Percentiles rank a stretch among this genome's conserved stretches.
These are phyloP conservation scores for Scutellaria barbata DNA, from an alignment of 257 asterid species.

Conservation along the genomic window DNA sequence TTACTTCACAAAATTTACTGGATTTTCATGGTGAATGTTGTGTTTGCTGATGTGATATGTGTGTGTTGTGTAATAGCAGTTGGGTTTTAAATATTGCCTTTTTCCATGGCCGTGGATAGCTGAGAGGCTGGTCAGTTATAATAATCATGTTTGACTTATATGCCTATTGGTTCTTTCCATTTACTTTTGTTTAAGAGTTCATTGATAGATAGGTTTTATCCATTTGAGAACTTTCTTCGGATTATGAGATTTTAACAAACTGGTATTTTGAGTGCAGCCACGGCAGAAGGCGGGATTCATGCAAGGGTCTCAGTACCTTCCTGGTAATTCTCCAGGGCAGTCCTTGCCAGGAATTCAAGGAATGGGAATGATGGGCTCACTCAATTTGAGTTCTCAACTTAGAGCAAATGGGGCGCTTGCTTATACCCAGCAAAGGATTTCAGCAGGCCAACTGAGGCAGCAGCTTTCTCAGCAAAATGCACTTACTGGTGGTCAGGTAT, in stretches of 20 bases:
- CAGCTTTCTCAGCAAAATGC: constrained; percentile 77
- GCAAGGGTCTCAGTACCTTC: constrained; percentile 83
- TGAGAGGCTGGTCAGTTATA: constrained; percentile 25
- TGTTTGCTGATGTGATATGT: neutral
- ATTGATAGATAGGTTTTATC: constrained; percentile 12
- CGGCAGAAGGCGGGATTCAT: constrained; percentile 75
- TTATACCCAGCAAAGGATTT: constrained; percentile 66
- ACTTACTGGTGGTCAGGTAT: constrained; percentile 72
- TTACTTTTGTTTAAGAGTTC: neutral
- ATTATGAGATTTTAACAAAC: constrained; percentile 32
- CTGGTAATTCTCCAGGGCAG: constrained; percentile 81
- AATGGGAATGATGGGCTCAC: constrained; percentile 74
- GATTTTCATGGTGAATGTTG: neutral
- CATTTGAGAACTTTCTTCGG: constrained; percentile 22
- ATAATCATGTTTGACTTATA: constrained; percentile 28
- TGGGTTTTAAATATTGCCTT: constrained; percentile 25
- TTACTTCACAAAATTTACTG: neutral
- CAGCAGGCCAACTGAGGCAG: constrained; percentile 67
- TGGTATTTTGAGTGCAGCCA: constrained; percentile 63
- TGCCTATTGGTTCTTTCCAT: neutral
- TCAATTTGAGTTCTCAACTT: constrained; percentile 69
- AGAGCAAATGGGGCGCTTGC: constrained; percentile 69
- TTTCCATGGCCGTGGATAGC: constrained; percentile 20
- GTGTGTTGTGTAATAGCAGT: neutral
- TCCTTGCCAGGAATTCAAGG: constrained; percentile 74